Evolutionary conservation across 1,284 basidiomycete genomes (phyloP), one percentile per base, ranked within the genome.

Genomic region (Leucoagaricus sp.): DNA sequence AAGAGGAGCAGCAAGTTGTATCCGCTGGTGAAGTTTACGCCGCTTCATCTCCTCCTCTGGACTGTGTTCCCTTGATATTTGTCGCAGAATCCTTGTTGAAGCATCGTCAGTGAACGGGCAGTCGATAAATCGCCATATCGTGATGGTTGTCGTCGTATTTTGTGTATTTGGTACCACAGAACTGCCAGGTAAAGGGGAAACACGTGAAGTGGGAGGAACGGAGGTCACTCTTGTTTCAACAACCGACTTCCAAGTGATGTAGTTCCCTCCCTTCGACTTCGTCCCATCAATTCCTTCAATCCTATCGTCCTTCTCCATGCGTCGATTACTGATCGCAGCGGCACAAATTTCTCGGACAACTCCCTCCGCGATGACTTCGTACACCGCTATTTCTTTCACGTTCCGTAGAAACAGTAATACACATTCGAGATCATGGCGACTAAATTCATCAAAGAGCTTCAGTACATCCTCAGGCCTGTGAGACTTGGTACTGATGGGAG

Each of bases 381-480:
- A 59, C 4, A 82, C 54, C 51, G 78, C 73, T 41, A 82, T 71
- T 0, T 64, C 59, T 4, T 61, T 55, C 40, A 83, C 60, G 53
- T 75, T 65, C n/a, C 69, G 69, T 28, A 83, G 63, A 57, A 83
- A 83, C 12, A 83, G 65, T 41, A 81, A 62, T 0, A 71, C 67
- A 15, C 77, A 71, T 19, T 67, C 67, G 2, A 81, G 60, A 61
- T 81, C 79, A 15, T 76, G 64, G 2, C 66, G 49, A 19, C 76
- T 67, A 58, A 81, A 82, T 7, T 76, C 70, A 0, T 59, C 29
- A 53, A 81, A 72, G 7, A 82, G 66, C 2, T 67, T 53, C n/a
- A 61, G 62, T n/a, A 81, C 73, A 26, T 76, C 72, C 0, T 63
- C 44, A 0, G 65, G 44, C 1, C 50, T 49, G 12, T 76, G 66